Evolutionary conservation across 768 basidiomycete genomes (phyloP).

Genomic region (Suillus americanus): DNA sequence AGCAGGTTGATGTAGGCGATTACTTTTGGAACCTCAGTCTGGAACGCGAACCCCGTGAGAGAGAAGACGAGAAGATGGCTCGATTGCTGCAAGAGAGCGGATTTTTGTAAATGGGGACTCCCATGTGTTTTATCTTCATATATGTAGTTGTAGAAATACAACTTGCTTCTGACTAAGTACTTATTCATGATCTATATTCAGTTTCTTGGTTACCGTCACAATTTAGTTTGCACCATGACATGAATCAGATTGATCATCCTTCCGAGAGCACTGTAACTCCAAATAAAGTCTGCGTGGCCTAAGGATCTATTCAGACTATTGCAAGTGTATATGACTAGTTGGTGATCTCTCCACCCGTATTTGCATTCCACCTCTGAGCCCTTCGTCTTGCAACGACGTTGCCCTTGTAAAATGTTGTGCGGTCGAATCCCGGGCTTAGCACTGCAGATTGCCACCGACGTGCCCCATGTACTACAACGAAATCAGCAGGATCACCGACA

Average conservation of each 20-base stretch:
- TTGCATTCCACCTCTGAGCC: slow-evolving; percentile 16
- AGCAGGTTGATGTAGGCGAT: slow-evolving; percentile 68
- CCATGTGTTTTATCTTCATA: not conserved
- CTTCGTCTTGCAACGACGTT: slow-evolving; percentile 18
- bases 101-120: slow-evolving; percentile 53
- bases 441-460: slow-evolving; percentile 44
- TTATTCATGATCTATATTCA: not conserved
- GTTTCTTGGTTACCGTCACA: not conserved
- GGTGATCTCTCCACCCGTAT: not conserved
- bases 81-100: slow-evolving; percentile 85
- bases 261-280: not conserved
- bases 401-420: slow-evolving; percentile 19
- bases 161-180: not conserved
- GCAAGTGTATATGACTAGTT: not conserved
- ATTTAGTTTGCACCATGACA: too few species aligned
- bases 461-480: slow-evolving; percentile 56
- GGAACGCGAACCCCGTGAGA: slow-evolving; percentile 88
- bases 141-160: not conserved
- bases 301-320: too few species aligned
- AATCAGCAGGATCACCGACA: slow-evolving; percentile 50
- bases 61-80: slow-evolving; percentile 97
- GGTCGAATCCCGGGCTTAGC: slow-evolving; percentile 42
- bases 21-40: slow-evolving; percentile 85
- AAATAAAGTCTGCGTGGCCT: not conserved
- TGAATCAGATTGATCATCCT: not conserved